Base-by-base conservation (phyloP, 2,329 filamentous ascomycete species). In the Stachybotrys chartarum region DNA sequence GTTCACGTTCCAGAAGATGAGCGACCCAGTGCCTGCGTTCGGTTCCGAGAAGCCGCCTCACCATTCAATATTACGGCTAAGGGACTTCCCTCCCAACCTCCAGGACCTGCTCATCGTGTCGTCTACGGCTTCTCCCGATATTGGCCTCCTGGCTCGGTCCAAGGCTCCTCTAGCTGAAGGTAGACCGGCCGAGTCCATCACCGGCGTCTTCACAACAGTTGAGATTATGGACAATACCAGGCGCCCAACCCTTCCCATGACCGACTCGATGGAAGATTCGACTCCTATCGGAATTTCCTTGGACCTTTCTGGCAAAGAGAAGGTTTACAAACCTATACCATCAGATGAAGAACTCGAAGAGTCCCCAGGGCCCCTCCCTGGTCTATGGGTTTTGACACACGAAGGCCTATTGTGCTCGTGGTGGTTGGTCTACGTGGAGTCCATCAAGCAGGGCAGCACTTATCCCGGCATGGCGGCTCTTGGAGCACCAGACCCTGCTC, bases 391-490 rank as follows among this genome's bases (percentile, higher is more conserved):
- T 32, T 76, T 99, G 16, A 97, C 95, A 57, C 87, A 96, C 61
- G 90, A 97, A 65, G 94, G 94, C 60, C 75, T 96, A 10, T 76
- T 99, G 16, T 85, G 84, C 50, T 81, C 85, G 12, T 99, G 93
- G 91, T 97, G 93, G 90, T 74, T 97, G 48, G 82, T 97, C 18
- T 97, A 97, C 72, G 84, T 88, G 42, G 91, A 95, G 47, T 91
- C 93, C 2, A 85, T 99, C 58, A 83, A 86, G 57, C 78, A 86
- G 62, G 86, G 86, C 4, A 84, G 83, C 7, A 82, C 83, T 0
- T 97, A 91, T 68, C 81, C 87, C 46, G 89, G 88, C 5, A 76
- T 97, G 59, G 75, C 79, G 46, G 75, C 72, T 49, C 75, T 75
- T 35, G 74, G 77, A 56, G 59, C 64, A 16, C 51, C 66, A 18